Evolutionary conservation across 164 flowering plant genomes (phyloP), one percentile per base, ranked within the genome.

Genomic region (Tetrastigma voinierianum): DNA sequence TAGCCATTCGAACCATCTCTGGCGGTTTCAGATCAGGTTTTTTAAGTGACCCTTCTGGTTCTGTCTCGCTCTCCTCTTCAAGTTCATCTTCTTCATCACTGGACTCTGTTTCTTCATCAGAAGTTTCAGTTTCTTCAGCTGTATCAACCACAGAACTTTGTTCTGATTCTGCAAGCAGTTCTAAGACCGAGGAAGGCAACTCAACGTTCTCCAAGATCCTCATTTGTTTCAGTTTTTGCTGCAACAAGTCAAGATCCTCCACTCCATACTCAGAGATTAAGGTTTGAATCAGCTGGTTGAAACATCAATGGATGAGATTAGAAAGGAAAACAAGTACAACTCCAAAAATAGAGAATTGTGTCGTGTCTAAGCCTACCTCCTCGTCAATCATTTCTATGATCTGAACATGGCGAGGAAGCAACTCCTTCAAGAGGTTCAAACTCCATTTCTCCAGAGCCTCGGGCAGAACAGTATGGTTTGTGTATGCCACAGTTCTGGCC

Each of bases 381-480:
- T 90, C 90, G 51, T 94, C 98, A 74, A 94, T 89, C 85, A 70
- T 76, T 72, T 91, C 87, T 72, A 94, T 91, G 57, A 94, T 91
- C 84, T 94, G 92, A 67, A 91, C 83, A 81, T 91, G 98, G 40
- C 98, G 83, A 66, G 98, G 98, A 74, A 94, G 90, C 80, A 94
- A 61, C 68, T 83, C 83, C 81, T 94, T 84, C 93, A 91, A 87
- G 52, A 94, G 89, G 16, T 91, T 97, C 13, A 86, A 83, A 78
- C 92, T 90, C 98, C 98, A 94, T 77, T 94, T 94, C 82, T 91
- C 98, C 77, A 94, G 67, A 48, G 97, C 97, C 78, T 94, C 98
- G 24, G 98, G 98, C 63, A 94, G 81, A 80, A 94, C 98, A 25
- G 98, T 94, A 72, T 94, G 98, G 71, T 94, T 94, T 61, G 96